Evolutionary conservation across 768 basidiomycete genomes (phyloP).

Genomic region (Scleroderma citrinum): DNA sequence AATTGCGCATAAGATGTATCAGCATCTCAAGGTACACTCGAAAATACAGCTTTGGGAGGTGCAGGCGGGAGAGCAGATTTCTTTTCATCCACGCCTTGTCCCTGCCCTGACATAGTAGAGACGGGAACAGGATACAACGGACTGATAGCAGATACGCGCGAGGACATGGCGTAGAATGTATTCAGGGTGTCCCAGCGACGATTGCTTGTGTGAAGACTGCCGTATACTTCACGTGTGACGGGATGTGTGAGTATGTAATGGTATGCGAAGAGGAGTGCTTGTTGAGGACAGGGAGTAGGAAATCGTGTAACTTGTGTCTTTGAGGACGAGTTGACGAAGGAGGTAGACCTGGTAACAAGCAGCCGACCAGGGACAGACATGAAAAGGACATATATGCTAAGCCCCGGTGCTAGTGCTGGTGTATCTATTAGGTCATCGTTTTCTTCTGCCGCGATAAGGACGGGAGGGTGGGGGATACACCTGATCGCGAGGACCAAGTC

Average conservation of each 20-base stretch:
- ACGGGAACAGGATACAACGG: conserved; percentile 58
- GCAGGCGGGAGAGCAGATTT: conserved; percentile 28
- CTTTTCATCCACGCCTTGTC: conserved; percentile 47
- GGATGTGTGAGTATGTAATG: conserved; percentile 76
- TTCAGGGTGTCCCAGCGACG: conserved; percentile 67
- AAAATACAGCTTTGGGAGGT: conserved; percentile 35
- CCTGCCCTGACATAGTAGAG: conserved; percentile 23
- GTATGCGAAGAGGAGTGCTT: conserved; percentile 60
- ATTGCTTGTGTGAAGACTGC: conserved; percentile 49
- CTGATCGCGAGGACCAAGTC: conserved; percentile 46
- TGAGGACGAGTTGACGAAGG: conserved; percentile 21
- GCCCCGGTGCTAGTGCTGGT: conserved; percentile 13
- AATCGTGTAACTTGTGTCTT: conserved; percentile 25
- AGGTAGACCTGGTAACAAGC: conserved; percentile 43
- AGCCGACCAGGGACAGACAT: conserved; percentile 30
- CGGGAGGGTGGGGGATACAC: conserved; percentile 39
- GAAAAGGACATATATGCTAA: conserved; percentile 27
- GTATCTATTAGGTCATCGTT: conserved; percentile 24
- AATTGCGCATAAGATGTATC: no score
- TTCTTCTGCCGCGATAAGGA: conserved; percentile 13
- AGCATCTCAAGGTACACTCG: conserved; percentile 51
- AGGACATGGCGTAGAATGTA: conserved; percentile 60
- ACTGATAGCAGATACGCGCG: conserved; percentile 53
- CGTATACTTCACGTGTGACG: conserved; percentile 48
- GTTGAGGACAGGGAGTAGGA: conserved; percentile 54